Base-by-base conservation (phyloP, 2,329 filamentous ascomycete species). In the Trichoderma harzianum region DNA sequence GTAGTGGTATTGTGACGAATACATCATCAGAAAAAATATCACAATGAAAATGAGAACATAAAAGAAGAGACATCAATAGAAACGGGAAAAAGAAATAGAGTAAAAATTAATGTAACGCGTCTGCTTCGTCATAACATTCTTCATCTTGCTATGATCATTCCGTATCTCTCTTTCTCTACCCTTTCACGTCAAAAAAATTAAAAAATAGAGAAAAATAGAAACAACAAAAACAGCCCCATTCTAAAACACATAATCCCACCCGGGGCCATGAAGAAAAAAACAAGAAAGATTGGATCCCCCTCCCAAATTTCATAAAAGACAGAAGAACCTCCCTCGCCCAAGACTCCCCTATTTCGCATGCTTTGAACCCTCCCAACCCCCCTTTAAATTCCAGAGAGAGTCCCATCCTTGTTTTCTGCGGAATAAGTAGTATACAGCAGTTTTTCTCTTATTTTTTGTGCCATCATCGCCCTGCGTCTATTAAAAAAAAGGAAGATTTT, bases 401-500 rank as follows among this genome's bases (percentile, higher is more conserved):
- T n/a, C 28, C 14, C 14, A 18, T 18, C 55, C 26, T 57, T n/a
- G 28, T 32, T 51, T 64, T 64, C 61, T 64, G 61, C 39, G 26
- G 39, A 64, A 47, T 51, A 51, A 51, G 43, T 64, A 64, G 61
- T 64, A 51, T 64, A 51, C 61, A 64, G 61, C 61, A 47, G 61
- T 64, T 64, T 47, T 64, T 51, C 43, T 51, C 43, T 21, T 32
- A 21, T 7, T n/a, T 58, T 58, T 58, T 32, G 28, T 60, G 10
- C 64, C 64, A 57, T 55, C 64, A 57, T 34, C 47, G 21, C 63
- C 63, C 51, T 55, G 47, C 32, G 64, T 67, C 64, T 67, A 67
- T 67, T 67, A 60, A 43, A 32, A 47, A 47, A n/a, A n/a, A 28
- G 11, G n/a, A 60, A 60, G 10, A 60, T 60, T 10, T 30, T 39